Conservation (phyloP, 2,329 filamentous ascomycete species). For the Colletotrichum higginsianum region DNA sequence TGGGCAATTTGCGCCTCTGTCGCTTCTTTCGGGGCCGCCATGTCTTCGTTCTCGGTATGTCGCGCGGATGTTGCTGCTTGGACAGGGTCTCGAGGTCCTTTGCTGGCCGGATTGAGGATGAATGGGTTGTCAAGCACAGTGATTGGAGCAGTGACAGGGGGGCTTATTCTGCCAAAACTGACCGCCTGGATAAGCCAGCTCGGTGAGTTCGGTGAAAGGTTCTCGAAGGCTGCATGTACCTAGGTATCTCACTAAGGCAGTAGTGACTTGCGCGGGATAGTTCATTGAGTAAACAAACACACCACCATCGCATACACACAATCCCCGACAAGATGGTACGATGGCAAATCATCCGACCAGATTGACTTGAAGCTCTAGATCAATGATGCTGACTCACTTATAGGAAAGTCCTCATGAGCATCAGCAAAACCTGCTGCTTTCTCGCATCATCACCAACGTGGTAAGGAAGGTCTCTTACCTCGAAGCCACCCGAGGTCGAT, state of each 20-base stretch:
- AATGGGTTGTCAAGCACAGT: background rate
- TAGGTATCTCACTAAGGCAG: background rate
- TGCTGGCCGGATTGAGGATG: background rate
- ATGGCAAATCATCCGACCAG: background rate
- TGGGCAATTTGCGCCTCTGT: constrained; percentile 85
- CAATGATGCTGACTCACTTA: background rate
- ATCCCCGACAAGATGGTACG: constrained; percentile 38
- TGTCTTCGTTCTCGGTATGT: constrained; percentile 63
- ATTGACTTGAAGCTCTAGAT: background rate
- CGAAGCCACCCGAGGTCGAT: background rate
- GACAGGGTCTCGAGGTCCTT: background rate
- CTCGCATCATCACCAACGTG: constrained; percentile 97
- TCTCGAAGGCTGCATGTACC: background rate
- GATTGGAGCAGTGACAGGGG: constrained; percentile 27
- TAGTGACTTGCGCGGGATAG: constrained; percentile 1
- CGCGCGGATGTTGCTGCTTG: background rate
- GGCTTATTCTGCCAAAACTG: constrained; percentile 38
- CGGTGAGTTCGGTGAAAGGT: constrained; percentile 30
- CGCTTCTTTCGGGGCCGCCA: constrained; percentile 77
- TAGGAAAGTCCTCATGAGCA: constrained; percentile 98
- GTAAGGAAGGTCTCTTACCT: constrained; percentile 73
- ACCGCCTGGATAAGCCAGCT: constrained; percentile 22
- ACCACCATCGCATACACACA: constrained; percentile 1
- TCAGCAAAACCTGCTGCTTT: constrained; percentile 93
- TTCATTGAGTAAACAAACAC: constrained; percentile 34